Percentiles rank a stretch among this genome's conserved stretches.
Conservation (phyloP, 2,329 filamentous ascomycete genomes). For the Pseudogymnoascus sp. region DNA sequence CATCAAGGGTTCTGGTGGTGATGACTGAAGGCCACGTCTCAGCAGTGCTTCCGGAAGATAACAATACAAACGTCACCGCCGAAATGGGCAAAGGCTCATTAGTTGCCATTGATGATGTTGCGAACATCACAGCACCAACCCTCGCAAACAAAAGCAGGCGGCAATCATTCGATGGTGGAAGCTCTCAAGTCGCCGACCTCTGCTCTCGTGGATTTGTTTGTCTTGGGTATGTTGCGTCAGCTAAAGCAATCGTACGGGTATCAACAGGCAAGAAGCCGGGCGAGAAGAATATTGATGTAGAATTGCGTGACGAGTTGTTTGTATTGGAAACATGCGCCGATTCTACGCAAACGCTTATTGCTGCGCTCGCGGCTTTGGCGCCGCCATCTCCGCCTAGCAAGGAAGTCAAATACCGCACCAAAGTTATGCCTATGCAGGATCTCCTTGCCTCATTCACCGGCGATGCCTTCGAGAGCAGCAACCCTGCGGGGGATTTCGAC, state of each 20-base stretch:
- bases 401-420: slow-evolving; percentile 77
- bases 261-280: slow-evolving; percentile 42
- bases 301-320: slow-evolving; percentile 76
- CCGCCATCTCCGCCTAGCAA: slow-evolving; percentile 78
- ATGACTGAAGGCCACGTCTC: slow-evolving; percentile 69
- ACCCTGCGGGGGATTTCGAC: slow-evolving; percentile 55
- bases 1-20: slow-evolving; percentile 70
- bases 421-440: slow-evolving; percentile 77
- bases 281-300: slow-evolving; percentile 65
- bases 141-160: slow-evolving; percentile 16
- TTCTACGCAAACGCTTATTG: slow-evolving; percentile 86
- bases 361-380: slow-evolving; percentile 67
- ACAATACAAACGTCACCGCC: slow-evolving; percentile 54
- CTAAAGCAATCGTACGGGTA: slow-evolving; percentile 54
- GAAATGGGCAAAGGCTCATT: slow-evolving; percentile 75
- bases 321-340: slow-evolving; percentile 94
- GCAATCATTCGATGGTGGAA: slow-evolving; percentile 29
- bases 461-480: slow-evolving; percentile 63
- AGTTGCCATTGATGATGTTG: slow-evolving; percentile 71
- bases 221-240: slow-evolving; percentile 79
- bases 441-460: slow-evolving; percentile 85
- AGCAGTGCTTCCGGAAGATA: slow-evolving; percentile 58
- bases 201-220: slow-evolving; percentile 71
- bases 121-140: slow-evolving; percentile 31
- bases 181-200: slow-evolving; percentile 45